Percentiles rank a stretch among this genome's conserved stretches.
Conservation (phyloP, 495 filamentous ascomycete genomes). For the Glutinoglossum americanum region DNA sequence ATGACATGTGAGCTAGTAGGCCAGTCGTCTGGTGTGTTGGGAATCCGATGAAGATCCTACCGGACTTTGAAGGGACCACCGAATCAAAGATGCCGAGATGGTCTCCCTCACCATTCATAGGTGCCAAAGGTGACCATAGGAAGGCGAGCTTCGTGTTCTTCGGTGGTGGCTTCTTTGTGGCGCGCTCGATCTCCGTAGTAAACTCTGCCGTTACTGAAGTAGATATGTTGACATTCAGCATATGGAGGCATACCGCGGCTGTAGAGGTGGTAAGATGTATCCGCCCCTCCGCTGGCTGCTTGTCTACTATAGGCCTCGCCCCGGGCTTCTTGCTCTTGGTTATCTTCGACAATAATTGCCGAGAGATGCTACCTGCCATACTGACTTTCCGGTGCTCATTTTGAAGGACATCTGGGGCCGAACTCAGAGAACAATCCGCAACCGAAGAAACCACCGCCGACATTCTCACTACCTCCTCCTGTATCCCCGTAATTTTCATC, state of each 20-base stretch:
- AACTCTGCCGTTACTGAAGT: constrained; percentile 46
- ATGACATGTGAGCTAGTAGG: constrained; percentile 80
- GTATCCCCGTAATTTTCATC: no score
- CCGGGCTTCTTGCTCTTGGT: no score
- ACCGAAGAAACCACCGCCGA: no score
- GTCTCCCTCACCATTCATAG: constrained; percentile 56
- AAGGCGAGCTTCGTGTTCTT: constrained; percentile 66
- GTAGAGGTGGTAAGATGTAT: no score
- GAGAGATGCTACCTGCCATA: no score
- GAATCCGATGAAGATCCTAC: constrained; percentile 90
- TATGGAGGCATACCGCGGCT: constrained; percentile 67
- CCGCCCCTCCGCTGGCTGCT: no score
- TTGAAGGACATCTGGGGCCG: no score
- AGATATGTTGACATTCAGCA: constrained; percentile 57
- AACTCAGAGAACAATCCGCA: no score
- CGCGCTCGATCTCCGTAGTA: constrained; percentile 73
- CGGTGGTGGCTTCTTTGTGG: constrained; percentile 91
- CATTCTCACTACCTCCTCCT: no score
- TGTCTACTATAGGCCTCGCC: no score
- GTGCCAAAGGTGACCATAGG: constrained; percentile 77
- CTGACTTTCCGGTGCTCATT: no score
- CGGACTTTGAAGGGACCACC: constrained; percentile 72
- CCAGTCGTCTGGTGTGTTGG: constrained; percentile 94
- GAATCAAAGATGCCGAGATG: constrained; percentile 44
- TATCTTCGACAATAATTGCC: no score